Evolutionary conservation across 805 yeast species (phyloP), one percentile per base, ranked within the genome.

Genomic region (Zygoascus ofunaensis): DNA sequence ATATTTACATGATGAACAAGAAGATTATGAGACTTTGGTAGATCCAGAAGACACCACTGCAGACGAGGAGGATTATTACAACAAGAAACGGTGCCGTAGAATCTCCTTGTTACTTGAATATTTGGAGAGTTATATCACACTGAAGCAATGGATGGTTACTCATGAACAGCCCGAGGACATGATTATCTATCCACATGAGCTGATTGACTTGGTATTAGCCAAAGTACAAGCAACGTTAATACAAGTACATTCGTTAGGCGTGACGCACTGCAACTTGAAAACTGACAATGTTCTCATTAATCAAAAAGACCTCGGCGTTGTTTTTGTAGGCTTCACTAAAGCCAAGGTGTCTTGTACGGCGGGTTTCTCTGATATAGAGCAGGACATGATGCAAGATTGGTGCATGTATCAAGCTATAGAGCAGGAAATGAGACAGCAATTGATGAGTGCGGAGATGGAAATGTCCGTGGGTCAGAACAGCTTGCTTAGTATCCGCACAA

Each of bases 121-220:
- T 18, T 21, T 46, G 12, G 42, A 37, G 15, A 34, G 42, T 2
- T 43, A 30, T n/a, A 18, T 34, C 4, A 24, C 46, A 5, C 32
- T 45, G 2, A 40, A 26, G 37, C n/a, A 34, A n/a, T 49, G 52
- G 52, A 24, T 46, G 14, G 26, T 12, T 17, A 7, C n/a, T 21
- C 38, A 19, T 10, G 12, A 24, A 15, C 14, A 3, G 2, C 37
- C 43, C 3, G 15, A 14, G 18, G 5, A 5, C n/a, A 17, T 17
- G 17, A 10, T n/a, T 14, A 28, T 32, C 5, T 19, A 12, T 8
- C 32, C 17, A n/a, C 33, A 21, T 23, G 38, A 41, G n/a, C 21
- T 33, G 19, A 5, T 34, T 4, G 30, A n/a, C 4, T 20, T 19
- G 4, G 37, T 41, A 14, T 10, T 17, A 21, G 21, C 8, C 14